Percentiles rank a stretch among this genome's conserved stretches.
These are phyloP conservation scores for Ogataea parapolymorpha DNA, from an alignment of 805 yeast species.

Conservation along the genomic window DNA sequence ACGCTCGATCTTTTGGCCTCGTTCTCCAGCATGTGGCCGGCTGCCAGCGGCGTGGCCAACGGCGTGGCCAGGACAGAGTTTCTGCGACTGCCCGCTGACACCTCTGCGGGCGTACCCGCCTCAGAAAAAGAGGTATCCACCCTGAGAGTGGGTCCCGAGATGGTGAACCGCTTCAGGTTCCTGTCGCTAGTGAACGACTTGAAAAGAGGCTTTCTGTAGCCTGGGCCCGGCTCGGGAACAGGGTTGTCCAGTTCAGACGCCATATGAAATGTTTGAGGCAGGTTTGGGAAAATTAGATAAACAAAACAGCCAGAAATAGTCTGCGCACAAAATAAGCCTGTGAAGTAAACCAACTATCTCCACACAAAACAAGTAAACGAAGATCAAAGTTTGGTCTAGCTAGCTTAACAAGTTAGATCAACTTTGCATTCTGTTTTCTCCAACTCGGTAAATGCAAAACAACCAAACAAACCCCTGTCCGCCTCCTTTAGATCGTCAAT, in stretches of 20 bases:
- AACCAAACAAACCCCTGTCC: constrained; percentile 1
- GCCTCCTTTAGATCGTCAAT: constrained; percentile 2
- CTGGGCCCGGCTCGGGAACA: constrained; percentile 6
- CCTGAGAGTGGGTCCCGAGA: constrained; percentile 14
- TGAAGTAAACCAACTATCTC: neutral
- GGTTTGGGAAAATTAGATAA: neutral
- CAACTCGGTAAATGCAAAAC: neutral
- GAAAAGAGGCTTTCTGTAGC: constrained; percentile 18
- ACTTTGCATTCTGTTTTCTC: neutral
- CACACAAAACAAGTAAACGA: neutral
- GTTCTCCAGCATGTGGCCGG: constrained; percentile 19
- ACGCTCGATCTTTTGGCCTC: constrained; percentile 22
- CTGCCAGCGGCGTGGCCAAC: constrained; percentile 5
- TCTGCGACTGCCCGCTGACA: constrained; percentile 2
- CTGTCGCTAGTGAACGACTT: constrained; percentile 18
- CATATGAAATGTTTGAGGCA: neutral
- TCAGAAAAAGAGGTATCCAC: constrained; percentile 10
- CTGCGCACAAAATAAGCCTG: neutral
- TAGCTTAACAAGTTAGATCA: too few species aligned
- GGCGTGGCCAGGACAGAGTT: constrained; percentile 11
- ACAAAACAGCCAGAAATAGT: neutral
- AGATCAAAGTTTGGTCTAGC: neutral
- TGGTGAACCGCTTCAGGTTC: constrained; percentile 11
- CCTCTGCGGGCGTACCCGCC: neutral
- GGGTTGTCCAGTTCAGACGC: constrained; percentile 1